phyloP scores from a whole-genome alignment of 2,329 filamentous ascomycete species.

The Colletotrichum neosansevieriae region DNA sequence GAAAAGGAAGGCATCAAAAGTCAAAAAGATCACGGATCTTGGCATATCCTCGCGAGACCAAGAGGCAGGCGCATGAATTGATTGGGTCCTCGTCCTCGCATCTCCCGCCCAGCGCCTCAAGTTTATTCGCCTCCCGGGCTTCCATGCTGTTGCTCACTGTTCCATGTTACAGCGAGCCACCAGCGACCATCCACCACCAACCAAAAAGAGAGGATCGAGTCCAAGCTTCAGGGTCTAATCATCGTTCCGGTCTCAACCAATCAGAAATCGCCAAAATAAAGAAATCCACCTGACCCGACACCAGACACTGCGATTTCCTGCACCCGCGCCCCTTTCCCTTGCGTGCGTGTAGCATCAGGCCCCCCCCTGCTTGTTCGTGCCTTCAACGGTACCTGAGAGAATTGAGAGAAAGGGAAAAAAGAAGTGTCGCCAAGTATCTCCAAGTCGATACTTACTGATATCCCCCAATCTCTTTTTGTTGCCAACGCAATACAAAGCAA shows the following conservation, averaged over 20 bases:
- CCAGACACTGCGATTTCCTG: not conserved
- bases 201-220: not conserved
- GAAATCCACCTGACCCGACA: not conserved
- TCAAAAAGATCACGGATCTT: not conserved
- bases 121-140: constrained; percentile 30
- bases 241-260: constrained; percentile 15
- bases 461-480: not conserved
- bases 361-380: not conserved
- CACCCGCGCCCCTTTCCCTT: constrained; percentile 17
- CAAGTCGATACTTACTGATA: not conserved
- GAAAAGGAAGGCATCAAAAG: not conserved
- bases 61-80: constrained; percentile 6
- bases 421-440: constrained; percentile 9
- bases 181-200: not conserved
- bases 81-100: constrained; percentile 16
- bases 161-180: constrained; percentile 12
- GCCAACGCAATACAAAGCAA: not conserved
- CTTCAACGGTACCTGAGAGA: too few relatives aligned
- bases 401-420: too few relatives aligned
- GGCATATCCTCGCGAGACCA: not conserved
- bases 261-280: not conserved
- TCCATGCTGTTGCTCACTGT: too few relatives aligned
- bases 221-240: constrained; percentile 37
- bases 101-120: constrained; percentile 26
- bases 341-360: constrained; percentile 5